Percentiles rank a stretch among this genome's conserved stretches.
Conservation (phyloP, 192 early-diverging fungal genomes). For the Gaertneriomyces sp. region DNA sequence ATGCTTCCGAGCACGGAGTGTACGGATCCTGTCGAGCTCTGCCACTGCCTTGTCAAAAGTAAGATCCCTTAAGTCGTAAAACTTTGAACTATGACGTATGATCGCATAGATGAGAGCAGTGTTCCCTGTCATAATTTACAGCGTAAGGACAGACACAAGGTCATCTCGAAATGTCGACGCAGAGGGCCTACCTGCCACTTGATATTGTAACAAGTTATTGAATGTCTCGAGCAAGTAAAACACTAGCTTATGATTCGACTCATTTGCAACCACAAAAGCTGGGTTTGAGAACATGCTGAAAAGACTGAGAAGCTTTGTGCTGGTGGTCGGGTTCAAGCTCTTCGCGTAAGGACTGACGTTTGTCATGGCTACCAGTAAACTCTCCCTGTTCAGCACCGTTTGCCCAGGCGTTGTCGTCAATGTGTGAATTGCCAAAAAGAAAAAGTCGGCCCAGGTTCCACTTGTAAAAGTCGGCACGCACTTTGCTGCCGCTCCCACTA, state of each 20-base stretch:
- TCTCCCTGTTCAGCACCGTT: conserved; percentile 63
- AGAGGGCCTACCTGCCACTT: conserved; percentile 56
- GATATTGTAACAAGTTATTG: conserved; percentile 83
- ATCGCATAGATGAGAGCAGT: conserved; percentile 76
- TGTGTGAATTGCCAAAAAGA: conserved; percentile 74
- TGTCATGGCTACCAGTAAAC: conserved; percentile 69
- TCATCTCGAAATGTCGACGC: not conserved
- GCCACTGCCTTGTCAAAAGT: conserved; percentile 60
- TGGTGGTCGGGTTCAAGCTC: conserved; percentile 64
- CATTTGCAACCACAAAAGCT: conserved; percentile 73
- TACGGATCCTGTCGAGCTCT: conserved; percentile 58
- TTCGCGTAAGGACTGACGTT: conserved; percentile 83
- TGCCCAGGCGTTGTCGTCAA: conserved; percentile 72
- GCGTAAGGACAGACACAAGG: conserved; percentile 10
- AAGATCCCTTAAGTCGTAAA: conserved; percentile 65
- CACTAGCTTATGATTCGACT: conserved; percentile 69
- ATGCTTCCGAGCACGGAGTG: conserved; percentile 38
- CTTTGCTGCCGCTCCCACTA: conserved; percentile 22
- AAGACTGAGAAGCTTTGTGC: conserved; percentile 69
- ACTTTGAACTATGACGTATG: conserved; percentile 66
- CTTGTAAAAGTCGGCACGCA: conserved; percentile 37
- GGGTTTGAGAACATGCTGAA: conserved; percentile 75
- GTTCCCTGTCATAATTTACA: conserved; percentile 55
- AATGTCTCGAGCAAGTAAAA: conserved; percentile 77
- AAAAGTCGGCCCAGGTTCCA: conserved; percentile 68